Conservation (phyloP, 371 early-diverging fungal genomes). For the Apophysomyces sp. region DNA sequence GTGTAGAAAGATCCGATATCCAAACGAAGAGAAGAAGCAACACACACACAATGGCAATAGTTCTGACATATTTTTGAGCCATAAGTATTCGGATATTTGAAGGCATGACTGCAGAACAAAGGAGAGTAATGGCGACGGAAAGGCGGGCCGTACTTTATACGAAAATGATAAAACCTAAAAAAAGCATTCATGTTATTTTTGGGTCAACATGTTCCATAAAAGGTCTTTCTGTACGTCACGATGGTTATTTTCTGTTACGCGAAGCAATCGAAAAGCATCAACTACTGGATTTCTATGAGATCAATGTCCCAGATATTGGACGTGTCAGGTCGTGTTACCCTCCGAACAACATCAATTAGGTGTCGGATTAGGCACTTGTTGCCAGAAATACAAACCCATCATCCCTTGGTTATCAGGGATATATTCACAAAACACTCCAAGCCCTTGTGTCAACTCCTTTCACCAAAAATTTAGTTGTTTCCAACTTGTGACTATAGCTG, state of each 20-base stretch:
- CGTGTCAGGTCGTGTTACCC: too few species aligned
- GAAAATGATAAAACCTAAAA: background rate
- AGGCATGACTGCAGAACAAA: background rate
- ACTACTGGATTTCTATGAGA: too few species aligned
- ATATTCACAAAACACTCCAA: too few species aligned
- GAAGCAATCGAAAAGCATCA: background rate
- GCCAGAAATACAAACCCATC: too few species aligned
- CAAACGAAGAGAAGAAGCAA: background rate
- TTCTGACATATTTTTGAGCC: background rate
- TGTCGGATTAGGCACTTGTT: too few species aligned
- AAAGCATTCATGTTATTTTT: background rate
- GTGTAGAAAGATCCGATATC: background rate
- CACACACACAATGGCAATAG: background rate
- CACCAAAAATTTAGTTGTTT: too few species aligned
- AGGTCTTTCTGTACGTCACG: background rate
- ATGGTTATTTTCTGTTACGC: background rate
- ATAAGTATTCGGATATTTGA: background rate
- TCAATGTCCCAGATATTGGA: too few species aligned
- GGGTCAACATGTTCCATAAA: background rate
- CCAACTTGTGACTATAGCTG: too few species aligned
- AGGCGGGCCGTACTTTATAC: background rate
- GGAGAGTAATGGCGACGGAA: background rate
- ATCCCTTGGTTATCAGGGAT: too few species aligned
- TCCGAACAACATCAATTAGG: too few species aligned
- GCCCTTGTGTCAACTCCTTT: too few species aligned